These are phyloP conservation scores for Trichoderma polysporum DNA, from an alignment of 2,329 filamentous ascomycete species.

Conservation along the genomic window DNA sequence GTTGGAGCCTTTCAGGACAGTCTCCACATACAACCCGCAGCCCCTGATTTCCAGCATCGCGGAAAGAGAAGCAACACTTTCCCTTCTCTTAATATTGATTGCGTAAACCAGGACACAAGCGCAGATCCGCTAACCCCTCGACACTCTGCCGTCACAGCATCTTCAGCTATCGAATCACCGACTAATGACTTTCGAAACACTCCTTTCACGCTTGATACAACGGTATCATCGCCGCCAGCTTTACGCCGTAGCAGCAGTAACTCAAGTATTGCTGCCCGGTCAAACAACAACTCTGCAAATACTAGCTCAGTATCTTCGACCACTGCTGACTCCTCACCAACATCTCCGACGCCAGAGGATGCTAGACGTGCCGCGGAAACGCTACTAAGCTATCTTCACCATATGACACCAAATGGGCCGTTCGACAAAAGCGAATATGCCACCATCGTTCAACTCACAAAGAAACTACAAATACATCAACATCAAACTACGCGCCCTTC, in stretches of 20 bases:
- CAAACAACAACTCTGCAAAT: constrained; percentile 26
- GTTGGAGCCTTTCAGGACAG: constrained; percentile 59
- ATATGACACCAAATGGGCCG: constrained; percentile 62
- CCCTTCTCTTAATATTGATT: constrained; percentile 67
- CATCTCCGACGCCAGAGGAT: constrained; percentile 78
- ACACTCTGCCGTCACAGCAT: constrained; percentile 48
- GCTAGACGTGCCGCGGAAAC: constrained; percentile 78
- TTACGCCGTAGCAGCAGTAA: constrained; percentile 38
- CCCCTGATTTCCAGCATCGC: constrained; percentile 66
- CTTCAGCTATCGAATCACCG: constrained; percentile 54
- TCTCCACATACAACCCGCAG: constrained; percentile 34
- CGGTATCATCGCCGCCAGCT: constrained; percentile 40
- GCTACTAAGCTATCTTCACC: constrained; percentile 77
- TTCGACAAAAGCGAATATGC: constrained; percentile 77
- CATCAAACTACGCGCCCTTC: constrained; percentile 35
- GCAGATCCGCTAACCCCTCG: constrained; percentile 52
- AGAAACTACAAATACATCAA: constrained; percentile 75
- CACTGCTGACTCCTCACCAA: constrained; percentile 55
- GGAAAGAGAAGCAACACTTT: constrained; percentile 76
- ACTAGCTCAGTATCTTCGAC: constrained; percentile 27
- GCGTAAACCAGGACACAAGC: constrained; percentile 43
- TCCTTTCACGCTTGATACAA: constrained; percentile 46
- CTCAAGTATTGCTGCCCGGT: constrained; percentile 35
- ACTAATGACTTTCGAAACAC: constrained; percentile 45
- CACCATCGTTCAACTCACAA: constrained; percentile 76